Evolutionary conservation across 1,284 basidiomycete genomes (phyloP), one percentile per base, ranked within the genome.

Genomic region (Stygiomarasmius scandens): DNA sequence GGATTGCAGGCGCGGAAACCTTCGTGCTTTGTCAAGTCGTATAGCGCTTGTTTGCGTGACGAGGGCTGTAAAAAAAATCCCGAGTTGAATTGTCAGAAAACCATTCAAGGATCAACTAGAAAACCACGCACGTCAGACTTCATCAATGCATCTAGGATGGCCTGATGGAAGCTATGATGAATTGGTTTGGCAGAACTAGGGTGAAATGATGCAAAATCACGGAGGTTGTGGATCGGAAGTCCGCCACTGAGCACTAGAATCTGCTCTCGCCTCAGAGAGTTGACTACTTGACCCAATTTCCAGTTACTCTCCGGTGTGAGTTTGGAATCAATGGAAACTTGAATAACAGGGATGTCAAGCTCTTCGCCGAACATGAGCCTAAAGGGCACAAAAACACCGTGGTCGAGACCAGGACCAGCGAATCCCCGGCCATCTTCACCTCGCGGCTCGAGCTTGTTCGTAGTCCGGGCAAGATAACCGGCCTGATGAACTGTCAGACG

Each of bases 341-440:
- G 78, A 9, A 90, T 81, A 61, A 90, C 79, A 2, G 89, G 88
- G 8, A 90, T 72, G 9, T 79, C 77, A 56, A 84, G 79, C 56
- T 78, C 75, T 41, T 87, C 81, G 12, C 86, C 86, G 64, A 92
- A 91, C 90, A 92, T 92, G 55, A 88, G 68, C 49, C 80, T 77
- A 77, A 92, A 91, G 0, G 90, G 90, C 8, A 92, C 77, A 67
- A 92, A 92, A 50, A 89, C 85, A 32, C 89, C 88, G 64, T 90
- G 88, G 63, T 89, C 89, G 54, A 82, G 66, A 67, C 79, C 87
- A 1, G 87, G 83, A 2, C 85, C 86, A 44, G 66, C 54, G 66
- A 83, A 86, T 0, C 87, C 86, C n/a, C 86, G 73, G 3, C 90
- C 90, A 64, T 92, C 90, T 53, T 71, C 63, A 2, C 90, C 89